Evolutionary conservation across 2,329 filamentous ascomycete species (phyloP).

Genomic region (Aureobasidium uvarum): DNA sequence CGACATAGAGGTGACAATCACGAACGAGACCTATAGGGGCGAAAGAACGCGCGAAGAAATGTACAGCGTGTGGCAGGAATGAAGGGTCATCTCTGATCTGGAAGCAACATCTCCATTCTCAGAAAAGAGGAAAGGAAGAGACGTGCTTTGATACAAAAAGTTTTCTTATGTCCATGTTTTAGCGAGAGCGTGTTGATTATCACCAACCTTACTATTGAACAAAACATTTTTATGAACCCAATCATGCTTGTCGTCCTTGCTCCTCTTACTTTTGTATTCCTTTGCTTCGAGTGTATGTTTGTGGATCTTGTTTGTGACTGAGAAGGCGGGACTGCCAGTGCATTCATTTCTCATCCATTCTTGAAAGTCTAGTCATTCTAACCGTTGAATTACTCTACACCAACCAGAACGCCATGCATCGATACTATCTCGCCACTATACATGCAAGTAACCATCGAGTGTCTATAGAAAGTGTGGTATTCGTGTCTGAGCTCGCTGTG

Average conservation of each 20-base stretch:
- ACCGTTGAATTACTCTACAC: neutral
- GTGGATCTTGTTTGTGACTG: too few relatives aligned
- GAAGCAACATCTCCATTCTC: constrained; percentile 6
- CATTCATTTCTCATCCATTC: neutral
- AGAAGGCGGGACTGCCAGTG: too few relatives aligned
- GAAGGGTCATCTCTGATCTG: constrained; percentile 4
- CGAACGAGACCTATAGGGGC: neutral
- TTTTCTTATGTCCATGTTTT: constrained; percentile 20
- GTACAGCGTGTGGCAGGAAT: constrained; percentile 20
- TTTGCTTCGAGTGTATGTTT: neutral
- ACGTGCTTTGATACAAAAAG: constrained; percentile 8
- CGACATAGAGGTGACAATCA: neutral
- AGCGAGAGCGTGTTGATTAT: constrained; percentile 11
- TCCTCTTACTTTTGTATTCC: neutral
- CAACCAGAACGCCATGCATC: neutral
- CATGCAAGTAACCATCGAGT: neutral
- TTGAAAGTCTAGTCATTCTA: neutral
- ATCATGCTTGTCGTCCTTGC: neutral
- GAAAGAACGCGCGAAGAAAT: neutral
- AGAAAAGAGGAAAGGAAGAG: constrained; percentile 19
- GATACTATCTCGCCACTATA: neutral
- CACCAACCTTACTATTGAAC: constrained; percentile 8
- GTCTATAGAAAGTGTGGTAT: neutral
- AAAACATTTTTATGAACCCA: neutral
- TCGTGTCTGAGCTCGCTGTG: neutral